Conservation (phyloP, 2,329 filamentous ascomycete genomes). For the Aspergillus ochraceoroseus region DNA sequence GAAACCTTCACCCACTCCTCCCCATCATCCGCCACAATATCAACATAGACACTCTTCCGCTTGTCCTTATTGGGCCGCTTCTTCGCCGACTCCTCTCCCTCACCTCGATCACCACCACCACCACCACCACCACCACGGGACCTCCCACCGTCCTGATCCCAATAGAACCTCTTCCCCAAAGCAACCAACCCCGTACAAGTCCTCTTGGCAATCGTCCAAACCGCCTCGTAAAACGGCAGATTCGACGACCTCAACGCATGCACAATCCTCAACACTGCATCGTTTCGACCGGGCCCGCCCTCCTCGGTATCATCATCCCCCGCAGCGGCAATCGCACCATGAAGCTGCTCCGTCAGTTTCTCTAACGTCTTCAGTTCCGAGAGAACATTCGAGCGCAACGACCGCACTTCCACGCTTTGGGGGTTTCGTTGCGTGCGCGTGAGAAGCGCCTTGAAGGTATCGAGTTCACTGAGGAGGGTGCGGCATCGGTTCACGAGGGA, state of each 20-base stretch:
- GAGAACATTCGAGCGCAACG: constrained; percentile 46
- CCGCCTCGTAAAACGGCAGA: constrained; percentile 58
- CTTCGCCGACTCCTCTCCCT: constrained; percentile 18
- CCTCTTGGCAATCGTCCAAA: constrained; percentile 60
- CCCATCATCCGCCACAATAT: constrained; percentile 60
- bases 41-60: constrained; percentile 54
- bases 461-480: constrained; percentile 44
- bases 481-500: constrained; percentile 39
- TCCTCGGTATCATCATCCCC: constrained; percentile 6
- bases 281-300: constrained; percentile 19
- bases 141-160: constrained; percentile 26
- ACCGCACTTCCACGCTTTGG: constrained; percentile 48
- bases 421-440: constrained; percentile 41
- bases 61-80: constrained; percentile 37
- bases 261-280: constrained; percentile 35
- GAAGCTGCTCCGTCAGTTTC: constrained; percentile 36
- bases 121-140: constrained; percentile 4
- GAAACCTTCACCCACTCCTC: constrained; percentile 65
- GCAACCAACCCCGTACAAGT: constrained; percentile 51
- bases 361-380: constrained; percentile 48
- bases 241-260: constrained; percentile 62
- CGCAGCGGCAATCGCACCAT: constrained; percentile 14
- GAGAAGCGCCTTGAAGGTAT: constrained; percentile 43
- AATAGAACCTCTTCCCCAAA: constrained; percentile 56
- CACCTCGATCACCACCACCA: constrained; percentile 9